phyloP scores from a whole-genome alignment of 1,139 yeast genomes.

The Yamadazyma siamensis region DNA sequence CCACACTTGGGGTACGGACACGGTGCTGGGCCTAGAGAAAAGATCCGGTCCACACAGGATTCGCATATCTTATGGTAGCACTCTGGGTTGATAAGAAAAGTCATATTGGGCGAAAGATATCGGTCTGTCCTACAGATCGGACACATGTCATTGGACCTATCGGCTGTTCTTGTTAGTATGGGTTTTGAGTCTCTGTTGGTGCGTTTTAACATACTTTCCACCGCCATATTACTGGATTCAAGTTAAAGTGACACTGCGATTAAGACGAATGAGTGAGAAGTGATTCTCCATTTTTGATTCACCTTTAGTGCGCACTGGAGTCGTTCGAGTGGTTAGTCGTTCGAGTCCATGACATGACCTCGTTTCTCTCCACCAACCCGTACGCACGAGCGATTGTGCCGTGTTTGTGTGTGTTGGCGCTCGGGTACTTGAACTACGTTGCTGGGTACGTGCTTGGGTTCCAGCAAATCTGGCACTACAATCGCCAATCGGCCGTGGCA shows the following conservation, averaged over 20 bases:
- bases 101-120: slow-evolving; percentile 91
- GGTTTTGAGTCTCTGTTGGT: no score
- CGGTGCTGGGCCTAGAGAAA: slow-evolving; percentile 92
- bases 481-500: slow-evolving; percentile 28
- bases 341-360: background rate
- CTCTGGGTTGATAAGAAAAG: slow-evolving; percentile 89
- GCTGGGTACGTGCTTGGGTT: slow-evolving; percentile 35
- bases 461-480: slow-evolving; percentile 28
- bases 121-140: slow-evolving; percentile 97
- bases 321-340: no score
- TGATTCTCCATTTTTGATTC: no score
- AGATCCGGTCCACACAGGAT: slow-evolving; percentile 92
- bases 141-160: slow-evolving; percentile 72
- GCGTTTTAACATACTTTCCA: no score
- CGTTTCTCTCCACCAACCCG: background rate
- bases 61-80: slow-evolving; percentile 98
- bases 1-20: slow-evolving; percentile 95
- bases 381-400: background rate
- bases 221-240: no score
- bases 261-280: no score
- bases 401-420: no score
- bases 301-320: no score
- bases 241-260: no score
- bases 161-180: slow-evolving; percentile 20
- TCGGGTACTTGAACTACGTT: slow-evolving; percentile 34